These are phyloP conservation scores for Corylus avellana DNA, from an alignment of 306 rosid genomes.

Conservation along the genomic window DNA sequence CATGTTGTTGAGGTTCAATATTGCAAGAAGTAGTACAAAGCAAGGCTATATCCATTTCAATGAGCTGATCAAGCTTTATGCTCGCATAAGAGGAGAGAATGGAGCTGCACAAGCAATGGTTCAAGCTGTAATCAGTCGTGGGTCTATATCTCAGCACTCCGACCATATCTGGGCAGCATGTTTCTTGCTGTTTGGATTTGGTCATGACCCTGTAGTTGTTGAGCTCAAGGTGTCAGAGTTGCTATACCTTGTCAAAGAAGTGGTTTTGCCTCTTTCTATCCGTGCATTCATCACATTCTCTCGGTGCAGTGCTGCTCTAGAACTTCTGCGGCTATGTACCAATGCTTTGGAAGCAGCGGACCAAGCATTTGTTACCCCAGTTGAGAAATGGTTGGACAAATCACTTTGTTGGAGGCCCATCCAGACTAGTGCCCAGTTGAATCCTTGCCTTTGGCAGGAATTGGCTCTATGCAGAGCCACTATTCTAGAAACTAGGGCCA, in stretches of 20 bases:
- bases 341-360: slow-evolving; percentile 82
- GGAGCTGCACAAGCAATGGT: slow-evolving; percentile 77
- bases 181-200: slow-evolving; percentile 73
- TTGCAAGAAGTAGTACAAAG: slow-evolving; percentile 66
- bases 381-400: slow-evolving; percentile 77
- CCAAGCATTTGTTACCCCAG: slow-evolving; percentile 77
- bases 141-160: slow-evolving; percentile 50
- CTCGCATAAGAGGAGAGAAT: slow-evolving; percentile 55
- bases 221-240: slow-evolving; percentile 72
- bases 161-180: slow-evolving; percentile 90
- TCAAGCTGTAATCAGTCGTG: slow-evolving; percentile 60
- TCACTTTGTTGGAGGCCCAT: slow-evolving; percentile 81
- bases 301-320: slow-evolving; percentile 70
- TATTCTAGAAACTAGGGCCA: slow-evolving; percentile 80
- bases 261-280: slow-evolving; percentile 75
- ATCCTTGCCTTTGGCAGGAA: slow-evolving; percentile 91
- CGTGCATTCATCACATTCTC: slow-evolving; percentile 76
- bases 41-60: slow-evolving; percentile 56
- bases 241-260: slow-evolving; percentile 58
- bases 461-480: slow-evolving; percentile 77
- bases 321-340: slow-evolving; percentile 80
- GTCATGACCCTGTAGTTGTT: slow-evolving; percentile 70
- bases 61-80: slow-evolving; percentile 63
- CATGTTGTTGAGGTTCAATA: slow-evolving; percentile 69
- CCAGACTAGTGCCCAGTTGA: slow-evolving; percentile 78